Base-by-base conservation (phyloP, 2,329 filamentous ascomycete genomes). In the Ophiostoma australiae region DNA sequence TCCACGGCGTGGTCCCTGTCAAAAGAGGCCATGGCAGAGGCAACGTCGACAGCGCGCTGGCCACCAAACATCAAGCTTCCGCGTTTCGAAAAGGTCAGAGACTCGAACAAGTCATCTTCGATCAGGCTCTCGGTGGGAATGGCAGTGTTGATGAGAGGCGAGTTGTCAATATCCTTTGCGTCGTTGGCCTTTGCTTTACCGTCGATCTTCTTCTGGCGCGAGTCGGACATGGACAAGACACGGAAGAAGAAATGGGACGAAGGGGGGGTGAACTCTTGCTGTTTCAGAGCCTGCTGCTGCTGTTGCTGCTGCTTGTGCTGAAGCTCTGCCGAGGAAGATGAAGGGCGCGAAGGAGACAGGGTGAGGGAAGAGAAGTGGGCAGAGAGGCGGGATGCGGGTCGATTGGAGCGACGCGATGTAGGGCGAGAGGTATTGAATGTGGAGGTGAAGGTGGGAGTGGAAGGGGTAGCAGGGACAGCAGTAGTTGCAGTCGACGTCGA, bases 61-160 rank as follows among this genome's bases (percentile, higher is more conserved):
- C 82, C 83, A 73, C 84, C 83, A 76, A 89, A 83, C 83, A 90
- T 86, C 75, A 90, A 81, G 78, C 87, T 89, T 74, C 87, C 87
- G 75, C 87, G 83, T 73, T 88, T 87, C 71, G 87, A 89, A 76
- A 90, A 90, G 74, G 83, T 83, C 74, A 90, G 78, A 71, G 82
- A 81, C 74, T 80, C 82, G 76, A 89, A 78, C 76, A 86, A 85
- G 75, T 84, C 85, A 80, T 88, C 85, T 73, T 87, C 86, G 74
- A 88, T 80, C 70, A 89, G 80, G 75, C 79, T 82, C 71, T 85
- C 84, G 70, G 83, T 84, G 63, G 87, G 86, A 75, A 89, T 88
- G 72, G 80, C 77, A 68, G 87, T 84, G 76, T 82, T 35, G 72
- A 86, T 85, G 72, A 81, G 81, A 58, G 69, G 58, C 20, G 68